These are phyloP conservation scores for Candida ulmi DNA, from an alignment of 805 yeast species.

Conservation along the genomic window DNA sequence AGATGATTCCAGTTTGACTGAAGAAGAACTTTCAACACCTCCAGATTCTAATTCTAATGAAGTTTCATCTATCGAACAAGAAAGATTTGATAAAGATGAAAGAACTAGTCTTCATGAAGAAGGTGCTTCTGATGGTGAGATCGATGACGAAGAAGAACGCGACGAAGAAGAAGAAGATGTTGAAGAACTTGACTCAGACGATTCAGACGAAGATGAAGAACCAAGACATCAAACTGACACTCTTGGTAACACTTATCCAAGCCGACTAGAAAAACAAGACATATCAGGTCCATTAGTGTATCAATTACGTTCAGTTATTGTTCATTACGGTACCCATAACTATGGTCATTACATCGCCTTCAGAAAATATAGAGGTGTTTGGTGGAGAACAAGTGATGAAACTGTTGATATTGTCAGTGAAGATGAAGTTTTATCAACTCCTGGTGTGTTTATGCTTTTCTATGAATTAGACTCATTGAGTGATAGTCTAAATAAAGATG, in stretches of 20 bases:
- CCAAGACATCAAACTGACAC: background rate
- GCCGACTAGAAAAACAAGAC: slow-evolving; percentile 10
- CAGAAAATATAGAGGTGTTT: slow-evolving; percentile 71
- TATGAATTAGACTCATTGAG: slow-evolving; percentile 55
- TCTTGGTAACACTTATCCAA: slow-evolving; percentile 7
- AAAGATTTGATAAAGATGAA: slow-evolving; percentile 23
- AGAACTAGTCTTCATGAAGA: background rate
- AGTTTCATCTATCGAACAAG: slow-evolving; percentile 46
- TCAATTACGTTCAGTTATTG: slow-evolving; percentile 75
- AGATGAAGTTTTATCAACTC: slow-evolving; percentile 71
- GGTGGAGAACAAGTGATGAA: slow-evolving; percentile 97
- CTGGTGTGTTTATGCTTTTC: slow-evolving; percentile 90
- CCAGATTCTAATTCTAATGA: background rate
- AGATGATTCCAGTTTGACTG: slow-evolving; percentile 6
- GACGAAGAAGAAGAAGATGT: slow-evolving; percentile 5
- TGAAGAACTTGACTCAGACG: slow-evolving; percentile 2
- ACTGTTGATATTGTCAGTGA: slow-evolving; percentile 76
- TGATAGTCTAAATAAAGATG: slow-evolving; percentile 15
- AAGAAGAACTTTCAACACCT: slow-evolving; percentile 2
- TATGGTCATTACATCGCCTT: slow-evolving; percentile 96
- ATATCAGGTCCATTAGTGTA: slow-evolving; percentile 47
- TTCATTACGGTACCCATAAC: slow-evolving; percentile 93
- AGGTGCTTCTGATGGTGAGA: too few species aligned
- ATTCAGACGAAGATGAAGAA: slow-evolving; percentile 3
- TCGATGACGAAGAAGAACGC: too few species aligned